Evolutionary conservation across 108 stramenopile species (phyloP), one percentile per base, ranked within the genome.

Genomic region (Fragilariopsis cylindrus): DNA sequence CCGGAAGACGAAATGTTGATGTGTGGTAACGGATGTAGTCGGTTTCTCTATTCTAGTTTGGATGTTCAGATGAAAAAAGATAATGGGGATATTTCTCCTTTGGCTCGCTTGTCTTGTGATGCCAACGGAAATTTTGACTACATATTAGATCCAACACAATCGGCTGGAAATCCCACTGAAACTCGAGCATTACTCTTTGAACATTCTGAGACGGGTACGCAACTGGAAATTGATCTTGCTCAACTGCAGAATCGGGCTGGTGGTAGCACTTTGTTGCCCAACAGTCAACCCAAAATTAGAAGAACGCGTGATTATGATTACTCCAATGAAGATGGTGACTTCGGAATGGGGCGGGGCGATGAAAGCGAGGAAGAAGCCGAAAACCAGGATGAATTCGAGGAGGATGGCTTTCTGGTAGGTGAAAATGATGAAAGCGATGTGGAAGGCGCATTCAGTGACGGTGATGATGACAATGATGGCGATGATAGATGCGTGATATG

Each of bases 1-100:
- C 58, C 70, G n/a, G 88, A 87, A 67, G 85, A 90, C 67, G 85
- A 81, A 42, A 80, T 78, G 9, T 73, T 90, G 9, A 80, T 90
- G 57, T 90, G 88, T 48, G 73, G 70, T 7, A 45, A 50, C n/a
- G 76, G 73, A 65, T 30, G 42, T n/a, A 75, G 72, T 62, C 71
- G 78, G 41, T 74, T 82, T 16, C 77, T 68, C 60, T 55, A 81
- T 6, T 77, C 77, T 40, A 72, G 79, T 44, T 47, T 72, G n/a
- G 82, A 74, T 9, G 53, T 69, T 7, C 63, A 62, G 43, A 57
- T 48, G 56, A 53, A 13, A 53, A 57, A 40, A 9, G 70, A 62
- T 19, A 5, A 47, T 44, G 76, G 67, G 11, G 18, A 3, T 5
- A 44, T 46, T 3, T 69, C 75, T 19, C 78, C 83, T 12, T n/a